Evolutionary conservation across 495 filamentous ascomycete genomes (phyloP).

Genomic region (Paragyromitra xinjiangensis): DNA sequence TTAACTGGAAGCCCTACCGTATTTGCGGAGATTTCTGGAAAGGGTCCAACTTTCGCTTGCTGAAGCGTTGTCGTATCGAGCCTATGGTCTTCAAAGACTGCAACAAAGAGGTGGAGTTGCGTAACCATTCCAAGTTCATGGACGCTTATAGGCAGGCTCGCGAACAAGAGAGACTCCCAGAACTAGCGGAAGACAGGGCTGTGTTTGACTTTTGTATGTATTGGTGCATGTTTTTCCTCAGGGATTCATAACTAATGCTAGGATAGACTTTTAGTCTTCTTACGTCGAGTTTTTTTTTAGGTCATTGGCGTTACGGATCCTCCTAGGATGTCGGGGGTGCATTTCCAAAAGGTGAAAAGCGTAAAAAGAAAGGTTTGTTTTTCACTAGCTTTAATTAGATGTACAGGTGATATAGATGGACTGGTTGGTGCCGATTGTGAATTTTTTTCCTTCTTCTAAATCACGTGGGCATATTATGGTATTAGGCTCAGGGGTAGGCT

Average conservation of each 20-base stretch:
- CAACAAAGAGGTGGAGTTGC: slow-evolving; percentile 39
- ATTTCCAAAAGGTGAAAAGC: slow-evolving; percentile 6
- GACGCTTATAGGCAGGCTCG: slow-evolving; percentile 47
- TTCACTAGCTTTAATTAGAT: slow-evolving; percentile 15
- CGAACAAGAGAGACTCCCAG: slow-evolving; percentile 45
- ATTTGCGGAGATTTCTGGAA: slow-evolving; percentile 52
- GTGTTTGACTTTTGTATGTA: slow-evolving; percentile 48
- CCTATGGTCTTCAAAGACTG: slow-evolving; percentile 51
- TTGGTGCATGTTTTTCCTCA: neutral
- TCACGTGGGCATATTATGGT: neutral
- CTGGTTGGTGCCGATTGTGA: neutral
- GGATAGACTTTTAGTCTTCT: slow-evolving; percentile 33
- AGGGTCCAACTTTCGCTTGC: slow-evolving; percentile 37
- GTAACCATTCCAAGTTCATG: slow-evolving; percentile 44
- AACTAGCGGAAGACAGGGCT: slow-evolving; percentile 42
- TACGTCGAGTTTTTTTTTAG: neutral
- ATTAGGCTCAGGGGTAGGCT: neutral
- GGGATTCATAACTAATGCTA: slow-evolving; percentile 1
- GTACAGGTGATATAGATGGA: slow-evolving; percentile 14
- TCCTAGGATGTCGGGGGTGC: neutral
- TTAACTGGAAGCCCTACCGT: slow-evolving; percentile 53
- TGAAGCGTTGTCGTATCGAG: slow-evolving; percentile 50
- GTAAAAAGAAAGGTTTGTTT: slow-evolving; percentile 4
- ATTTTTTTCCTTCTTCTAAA: neutral
- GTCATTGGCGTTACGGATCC: slow-evolving; percentile 18